Conservation (phyloP, 1,284 basidiomycete species). For the Stereum hirsutum region DNA sequence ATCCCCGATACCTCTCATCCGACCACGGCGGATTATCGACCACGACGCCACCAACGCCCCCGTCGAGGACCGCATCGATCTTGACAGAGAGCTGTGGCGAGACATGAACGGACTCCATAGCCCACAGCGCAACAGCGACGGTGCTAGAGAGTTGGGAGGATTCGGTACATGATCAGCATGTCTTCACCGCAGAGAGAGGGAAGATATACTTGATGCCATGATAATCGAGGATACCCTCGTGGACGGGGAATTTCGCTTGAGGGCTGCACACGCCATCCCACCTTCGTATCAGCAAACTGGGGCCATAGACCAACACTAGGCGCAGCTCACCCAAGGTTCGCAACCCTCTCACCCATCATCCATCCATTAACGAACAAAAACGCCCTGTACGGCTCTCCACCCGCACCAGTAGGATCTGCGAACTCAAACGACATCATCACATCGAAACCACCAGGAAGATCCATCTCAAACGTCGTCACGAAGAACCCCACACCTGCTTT, state of each 20-base stretch:
- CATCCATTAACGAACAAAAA: conserved; percentile 77
- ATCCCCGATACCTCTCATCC: no score
- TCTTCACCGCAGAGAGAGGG: conserved; percentile 3
- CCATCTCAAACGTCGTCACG: conserved; percentile 57
- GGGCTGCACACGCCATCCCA: conserved; percentile 30
- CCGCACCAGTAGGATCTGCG: conserved; percentile 29
- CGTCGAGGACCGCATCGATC: conserved; percentile 51
- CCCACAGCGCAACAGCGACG: conserved; percentile 64
- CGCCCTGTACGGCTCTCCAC: conserved; percentile 58
- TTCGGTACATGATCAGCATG: conserved; percentile 1
- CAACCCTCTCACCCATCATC: conserved; percentile 75
- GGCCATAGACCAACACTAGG: no score
- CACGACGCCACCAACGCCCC: conserved; percentile 49
- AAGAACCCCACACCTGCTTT: conserved; percentile 72
- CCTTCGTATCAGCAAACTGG: not conserved
- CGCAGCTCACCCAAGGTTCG: conserved; percentile 53
- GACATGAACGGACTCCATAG: conserved; percentile 40
- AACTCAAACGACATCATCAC: conserved; percentile 64
- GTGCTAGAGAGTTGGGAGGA: conserved; percentile 53
- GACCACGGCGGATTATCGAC: conserved; percentile 56
- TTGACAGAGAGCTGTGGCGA: conserved; percentile 44
- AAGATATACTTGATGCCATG: conserved; percentile 54
- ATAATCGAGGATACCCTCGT: conserved; percentile 66
- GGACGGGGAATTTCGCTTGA: conserved; percentile 71
- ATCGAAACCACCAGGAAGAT: conserved; percentile 50